These are phyloP conservation scores for Penicillium oxalicum DNA, from an alignment of 2,329 filamentous ascomycete genomes.

Conservation along the genomic window DNA sequence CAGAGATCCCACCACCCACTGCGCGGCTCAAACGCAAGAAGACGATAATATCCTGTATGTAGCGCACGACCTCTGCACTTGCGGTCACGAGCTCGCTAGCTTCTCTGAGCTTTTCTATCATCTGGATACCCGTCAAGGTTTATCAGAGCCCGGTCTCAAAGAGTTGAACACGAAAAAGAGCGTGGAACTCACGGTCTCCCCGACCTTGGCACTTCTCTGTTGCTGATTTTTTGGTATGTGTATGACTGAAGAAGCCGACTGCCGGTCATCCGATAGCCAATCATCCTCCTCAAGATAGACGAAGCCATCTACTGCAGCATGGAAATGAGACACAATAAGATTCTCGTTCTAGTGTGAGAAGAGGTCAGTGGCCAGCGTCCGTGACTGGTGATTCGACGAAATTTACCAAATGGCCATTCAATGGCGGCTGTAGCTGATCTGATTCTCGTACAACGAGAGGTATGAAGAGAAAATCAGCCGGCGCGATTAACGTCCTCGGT, in stretches of 20 bases:
- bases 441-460: slow-evolving; percentile 54
- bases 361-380: slow-evolving; percentile 1
- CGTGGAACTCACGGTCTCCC: slow-evolving; percentile 17
- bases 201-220: slow-evolving; percentile 17
- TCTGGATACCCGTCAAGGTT: slow-evolving; percentile 14
- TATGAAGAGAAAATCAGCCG: slow-evolving; percentile 73
- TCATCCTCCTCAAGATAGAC: slow-evolving; percentile 63
- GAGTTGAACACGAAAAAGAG: background rate
- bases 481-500: slow-evolving; percentile 66
- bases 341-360: slow-evolving; percentile 58
- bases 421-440: slow-evolving; percentile 23
- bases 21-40: slow-evolving; percentile 86
- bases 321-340: slow-evolving; percentile 83
- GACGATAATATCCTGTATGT: slow-evolving; percentile 79
- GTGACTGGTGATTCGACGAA: background rate
- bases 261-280: slow-evolving; percentile 31
- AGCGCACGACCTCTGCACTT: slow-evolving; percentile 72
- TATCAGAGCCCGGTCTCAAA: background rate
- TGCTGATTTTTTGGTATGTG: slow-evolving; percentile 21
- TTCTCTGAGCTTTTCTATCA: slow-evolving; percentile 55
- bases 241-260: slow-evolving; percentile 35
- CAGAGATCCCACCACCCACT: slow-evolving; percentile 70
- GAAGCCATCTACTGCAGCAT: slow-evolving; percentile 65
- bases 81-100: slow-evolving; percentile 56
- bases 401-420: slow-evolving; percentile 41